Evolutionary conservation across 179 eudicot genomes (phyloP), one percentile per base, ranked within the genome.

Genomic region (Spergularia azorica): DNA sequence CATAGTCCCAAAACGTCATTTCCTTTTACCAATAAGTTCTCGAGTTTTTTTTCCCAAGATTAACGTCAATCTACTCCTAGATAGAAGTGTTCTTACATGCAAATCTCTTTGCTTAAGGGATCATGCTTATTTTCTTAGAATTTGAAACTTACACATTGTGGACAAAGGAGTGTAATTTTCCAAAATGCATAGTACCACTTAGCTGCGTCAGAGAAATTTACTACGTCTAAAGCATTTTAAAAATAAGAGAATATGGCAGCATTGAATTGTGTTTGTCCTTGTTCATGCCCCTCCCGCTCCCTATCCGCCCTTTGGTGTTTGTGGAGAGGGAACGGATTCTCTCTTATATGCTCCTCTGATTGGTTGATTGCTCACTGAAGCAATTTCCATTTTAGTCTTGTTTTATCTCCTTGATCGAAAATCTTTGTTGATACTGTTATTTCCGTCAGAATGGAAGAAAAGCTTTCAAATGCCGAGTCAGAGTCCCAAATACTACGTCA

Each of bases 401-500:
- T 55, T 41, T 63, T 64, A 65, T n/a, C 72, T 63, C 48, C 43
- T 55, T 18, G 13, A 60, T 14, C 52, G 52, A 46, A 18, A 12
- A 15, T 18, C 2, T 51, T 36, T 8, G 8, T 63, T 62, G 69
- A 70, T 57, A 66, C 61, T 43, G 66, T 39, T 58, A 43, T 36
- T 16, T 62, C 72, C 26, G 56, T 77, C 87, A 96, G 99, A 86
- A 90, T 96, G 87, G 97, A 96, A 83, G 99, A 88, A 77, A 96
- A 91, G 79, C 88, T 96, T 57, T 84, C 94, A 5, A 88, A 96
- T 83, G 84, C 81, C 16, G 99, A 91, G 76, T 94, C 99, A 11
- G 99, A 96, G 86, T 91, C 96, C 80, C 99, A 93, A 89, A 84
- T 96, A 41, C 87, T 96, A 75, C 98, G 99, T 78, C 99, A 96